phyloP scores from a whole-genome alignment of 768 basidiomycete species.

The Podaxis sp. region DNA sequence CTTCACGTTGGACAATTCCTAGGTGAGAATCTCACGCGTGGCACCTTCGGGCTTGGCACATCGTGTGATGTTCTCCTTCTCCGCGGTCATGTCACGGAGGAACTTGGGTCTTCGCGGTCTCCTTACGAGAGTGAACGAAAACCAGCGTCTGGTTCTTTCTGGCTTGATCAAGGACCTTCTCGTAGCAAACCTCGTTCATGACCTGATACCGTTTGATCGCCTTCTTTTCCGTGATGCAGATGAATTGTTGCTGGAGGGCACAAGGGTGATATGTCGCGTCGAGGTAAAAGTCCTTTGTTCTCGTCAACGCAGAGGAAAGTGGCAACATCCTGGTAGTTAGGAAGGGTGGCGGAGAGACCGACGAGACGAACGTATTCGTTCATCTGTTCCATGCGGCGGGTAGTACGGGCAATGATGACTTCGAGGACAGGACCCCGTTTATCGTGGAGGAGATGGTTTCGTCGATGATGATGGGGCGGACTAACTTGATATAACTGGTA shows the following conservation, averaged over 20 bases:
- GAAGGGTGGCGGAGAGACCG: constrained; percentile 93
- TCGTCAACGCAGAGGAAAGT: constrained; percentile 95
- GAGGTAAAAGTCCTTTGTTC: constrained; percentile 93
- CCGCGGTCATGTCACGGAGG: constrained; percentile 91
- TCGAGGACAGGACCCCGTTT: constrained; percentile 98
- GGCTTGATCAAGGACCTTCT: constrained; percentile 92
- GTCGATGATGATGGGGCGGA: constrained; percentile 94
- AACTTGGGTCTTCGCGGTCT: constrained; percentile 97
- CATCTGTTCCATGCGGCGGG: constrained; percentile 93
- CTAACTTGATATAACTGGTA: constrained; percentile 94
- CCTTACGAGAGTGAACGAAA: constrained; percentile 98
- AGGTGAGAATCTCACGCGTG: constrained; percentile 83
- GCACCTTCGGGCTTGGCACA: constrained; percentile 95
- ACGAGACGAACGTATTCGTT: constrained; percentile 91
- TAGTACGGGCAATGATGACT: constrained; percentile 86
- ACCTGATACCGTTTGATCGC: constrained; percentile 98
- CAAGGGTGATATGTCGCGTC: constrained; percentile 94
- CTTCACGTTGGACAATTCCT: constrained; percentile 80
- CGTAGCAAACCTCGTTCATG: constrained; percentile 99
- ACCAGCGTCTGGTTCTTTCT: constrained; percentile 90
- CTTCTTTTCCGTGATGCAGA: constrained; percentile 98
- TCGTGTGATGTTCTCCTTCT: constrained; percentile 94
- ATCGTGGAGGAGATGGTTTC: constrained; percentile 98
- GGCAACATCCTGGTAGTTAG: constrained; percentile 97
- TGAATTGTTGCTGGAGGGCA: constrained; percentile 93